A percentile compares a stretch with the other conserved stretches of the same genome.
phyloP scores from a whole-genome alignment of 176 grass and related monocot species.

The Cenchrus purpureus region DNA sequence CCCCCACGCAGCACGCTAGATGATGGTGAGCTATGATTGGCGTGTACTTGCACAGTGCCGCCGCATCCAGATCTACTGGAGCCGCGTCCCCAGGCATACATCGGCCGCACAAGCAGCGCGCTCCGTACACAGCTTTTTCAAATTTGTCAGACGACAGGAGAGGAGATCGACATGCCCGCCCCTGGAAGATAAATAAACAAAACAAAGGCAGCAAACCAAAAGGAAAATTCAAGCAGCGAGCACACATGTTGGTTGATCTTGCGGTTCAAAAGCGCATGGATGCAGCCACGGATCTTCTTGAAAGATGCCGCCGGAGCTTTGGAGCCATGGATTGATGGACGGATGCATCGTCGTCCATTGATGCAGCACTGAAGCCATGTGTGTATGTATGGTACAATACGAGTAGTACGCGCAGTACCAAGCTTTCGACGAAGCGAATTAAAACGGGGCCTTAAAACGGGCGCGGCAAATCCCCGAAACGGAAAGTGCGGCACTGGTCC shows the following conservation, averaged over 20 bases:
- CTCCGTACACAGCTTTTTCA: not conserved
- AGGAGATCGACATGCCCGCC: too few species aligned
- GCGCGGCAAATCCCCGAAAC: not conserved
- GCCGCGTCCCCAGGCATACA: not conserved
- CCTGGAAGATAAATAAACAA: too few species aligned
- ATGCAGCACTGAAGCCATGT: too few species aligned
- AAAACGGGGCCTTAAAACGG: conserved; percentile 4
- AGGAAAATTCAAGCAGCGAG: too few species aligned
- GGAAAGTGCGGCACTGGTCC: conserved; percentile 16
- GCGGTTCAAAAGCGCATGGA: too few species aligned
- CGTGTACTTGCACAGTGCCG: conserved; percentile 48
- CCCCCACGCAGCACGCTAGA: not conserved
- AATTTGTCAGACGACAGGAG: too few species aligned
- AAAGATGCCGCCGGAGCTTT: too few species aligned
- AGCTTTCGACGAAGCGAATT: not conserved
- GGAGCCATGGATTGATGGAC: too few species aligned
- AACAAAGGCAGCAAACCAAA: too few species aligned
- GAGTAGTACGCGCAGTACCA: not conserved
- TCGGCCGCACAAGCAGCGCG: not conserved
- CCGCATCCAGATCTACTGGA: conserved; percentile 43
- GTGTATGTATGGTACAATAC: not conserved
- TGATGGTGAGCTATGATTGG: conserved; percentile 19
- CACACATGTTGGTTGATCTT: too few species aligned
- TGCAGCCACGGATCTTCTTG: too few species aligned
- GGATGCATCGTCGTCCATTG: too few species aligned